These are phyloP conservation scores for Agaricus subrufescens DNA, from an alignment of 768 basidiomycete genomes.

Conservation along the genomic window DNA sequence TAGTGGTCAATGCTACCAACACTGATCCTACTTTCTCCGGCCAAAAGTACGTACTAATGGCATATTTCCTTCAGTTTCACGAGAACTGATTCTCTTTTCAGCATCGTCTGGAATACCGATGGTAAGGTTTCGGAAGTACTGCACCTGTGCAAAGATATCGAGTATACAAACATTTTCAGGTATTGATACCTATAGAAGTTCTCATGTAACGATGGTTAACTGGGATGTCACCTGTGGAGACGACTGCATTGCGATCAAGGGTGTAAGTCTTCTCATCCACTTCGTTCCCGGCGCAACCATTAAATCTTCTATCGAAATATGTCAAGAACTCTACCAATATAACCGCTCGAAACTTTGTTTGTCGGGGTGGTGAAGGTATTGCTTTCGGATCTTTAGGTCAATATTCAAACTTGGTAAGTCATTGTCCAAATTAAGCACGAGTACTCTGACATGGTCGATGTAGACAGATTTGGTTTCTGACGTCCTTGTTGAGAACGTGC, in stretches of 20 bases:
- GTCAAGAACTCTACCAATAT: constrained; percentile 52
- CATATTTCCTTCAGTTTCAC: too few species aligned
- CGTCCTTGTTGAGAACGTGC: constrained; percentile 43
- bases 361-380: constrained; percentile 56
- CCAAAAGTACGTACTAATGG: constrained; percentile 34
- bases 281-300: background rate
- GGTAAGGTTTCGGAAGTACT: constrained; percentile 25
- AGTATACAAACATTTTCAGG: constrained; percentile 22
- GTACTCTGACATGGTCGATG: background rate
- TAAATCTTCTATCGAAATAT: background rate
- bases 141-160: background rate
- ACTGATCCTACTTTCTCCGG: constrained; percentile 43
- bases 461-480: constrained; percentile 53
- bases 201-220: constrained; percentile 42
- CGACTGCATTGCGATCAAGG: constrained; percentile 63
- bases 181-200: constrained; percentile 52
- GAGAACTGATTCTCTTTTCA: constrained; percentile 14
- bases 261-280: constrained; percentile 29
- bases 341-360: constrained; percentile 41
- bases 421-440: background rate
- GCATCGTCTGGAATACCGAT: constrained; percentile 58
- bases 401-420: constrained; percentile 43
- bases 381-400: constrained; percentile 59
- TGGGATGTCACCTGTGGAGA: constrained; percentile 64
- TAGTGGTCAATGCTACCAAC: constrained; percentile 55